Base-by-base conservation (phyloP, 2,329 filamentous ascomycete genomes). In the Botrytis deweyae region DNA sequence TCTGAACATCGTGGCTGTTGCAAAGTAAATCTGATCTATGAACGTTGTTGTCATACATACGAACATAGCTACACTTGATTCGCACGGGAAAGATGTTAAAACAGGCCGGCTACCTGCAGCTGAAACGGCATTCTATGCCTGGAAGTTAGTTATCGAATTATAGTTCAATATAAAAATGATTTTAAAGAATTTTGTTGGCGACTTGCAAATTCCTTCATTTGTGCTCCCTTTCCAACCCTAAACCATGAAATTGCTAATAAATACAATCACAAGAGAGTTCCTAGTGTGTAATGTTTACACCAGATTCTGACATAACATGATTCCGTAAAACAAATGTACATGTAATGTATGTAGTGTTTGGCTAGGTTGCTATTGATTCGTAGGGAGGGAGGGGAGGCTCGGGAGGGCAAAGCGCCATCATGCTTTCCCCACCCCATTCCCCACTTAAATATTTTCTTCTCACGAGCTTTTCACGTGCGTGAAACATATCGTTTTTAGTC, bases 401-500 rank as follows among this genome's bases (percentile, higher is more conserved):
- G 1, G 14, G n/a, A 58, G 52, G 14, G 16, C 6, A 58, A 29
- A 29, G 52, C 14, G 36, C 64, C 66, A 12, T 49, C 29, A 20
- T 4, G 42, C 16, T 33, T 33, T 69, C 49, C 12, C 38, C 49
- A 29, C 65, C 25, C 7, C 12, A 29, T 29, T 25, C 66, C 18
- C 66, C 66, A 58, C 49, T 10, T 42, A 69, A 59, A 58, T 69
- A 58, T 58, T 69, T 69, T 69, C 66, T 69, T 69, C 66, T 44
- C 49, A 69, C 38, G 66, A 69, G 66, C 66, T 69, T 69, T 69
- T 69, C 66, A 69, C 66, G 66, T 69, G 66, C 38, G 29, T 44
- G 40, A 18, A 52, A 16, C 65, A 20, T 8, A n/a, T 12, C 38
- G 29, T 40, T 42, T 69, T 14, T 5, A 29, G 22, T 55, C 52